Evolutionary conservation across 345 rosid species (phyloP).

Genomic region (Acer yangbiense): DNA sequence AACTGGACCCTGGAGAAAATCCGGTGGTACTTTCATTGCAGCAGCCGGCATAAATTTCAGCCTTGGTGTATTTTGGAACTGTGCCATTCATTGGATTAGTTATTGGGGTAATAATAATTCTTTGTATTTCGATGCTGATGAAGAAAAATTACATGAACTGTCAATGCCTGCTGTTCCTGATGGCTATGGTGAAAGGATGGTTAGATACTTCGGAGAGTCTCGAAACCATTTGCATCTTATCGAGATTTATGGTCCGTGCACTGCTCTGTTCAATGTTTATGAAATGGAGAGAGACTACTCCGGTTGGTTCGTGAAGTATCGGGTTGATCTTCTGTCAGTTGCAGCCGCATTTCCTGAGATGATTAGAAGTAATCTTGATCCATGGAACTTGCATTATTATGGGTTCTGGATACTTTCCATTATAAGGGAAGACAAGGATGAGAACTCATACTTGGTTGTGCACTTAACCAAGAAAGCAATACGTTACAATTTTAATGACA

Average conservation of each 20-base stretch:
- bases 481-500: constrained; percentile 28
- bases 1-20: too few species aligned
- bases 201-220: constrained; percentile 25
- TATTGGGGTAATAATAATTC: too few species aligned
- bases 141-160: background rate
- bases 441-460: constrained; percentile 33
- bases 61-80: too few species aligned
- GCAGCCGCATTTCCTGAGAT: constrained; percentile 39
- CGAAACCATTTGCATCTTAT: constrained; percentile 29
- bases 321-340: constrained; percentile 34
- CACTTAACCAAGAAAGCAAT: constrained; percentile 25
- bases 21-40: too few species aligned
- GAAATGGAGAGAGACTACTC: constrained; percentile 37
- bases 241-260: constrained; percentile 22
- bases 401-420: constrained; percentile 24
- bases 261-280: constrained; percentile 24
- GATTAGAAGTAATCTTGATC: background rate
- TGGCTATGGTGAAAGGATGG: background rate
- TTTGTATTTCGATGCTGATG: too few species aligned
- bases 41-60: too few species aligned
- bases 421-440: constrained; percentile 32
- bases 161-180: constrained; percentile 28
- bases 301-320: constrained; percentile 43
- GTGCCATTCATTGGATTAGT: too few species aligned
- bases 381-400: constrained; percentile 3